Evolutionary conservation across 805 yeast genomes (phyloP).

Genomic region (Kodamaea leandrae): DNA sequence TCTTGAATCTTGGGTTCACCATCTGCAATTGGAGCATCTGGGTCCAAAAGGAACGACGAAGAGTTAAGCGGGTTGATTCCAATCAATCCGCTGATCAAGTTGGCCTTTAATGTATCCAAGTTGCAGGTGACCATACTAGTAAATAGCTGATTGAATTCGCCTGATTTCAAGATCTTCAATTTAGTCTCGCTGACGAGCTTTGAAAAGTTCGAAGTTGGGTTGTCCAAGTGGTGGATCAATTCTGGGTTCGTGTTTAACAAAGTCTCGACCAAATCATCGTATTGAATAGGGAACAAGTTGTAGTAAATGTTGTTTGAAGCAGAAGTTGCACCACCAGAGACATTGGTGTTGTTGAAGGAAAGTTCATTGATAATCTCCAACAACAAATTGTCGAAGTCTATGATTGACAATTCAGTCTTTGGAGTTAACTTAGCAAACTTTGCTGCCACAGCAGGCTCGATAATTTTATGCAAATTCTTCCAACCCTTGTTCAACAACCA

Average conservation of each 20-base stretch:
- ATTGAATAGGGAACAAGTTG: conserved; percentile 35
- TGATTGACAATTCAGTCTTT: conserved; percentile 62
- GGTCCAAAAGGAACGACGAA: conserved; percentile 14
- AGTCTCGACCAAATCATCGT: conserved; percentile 42
- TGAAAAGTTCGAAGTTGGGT: conserved; percentile 34
- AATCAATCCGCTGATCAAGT: conserved; percentile 27
- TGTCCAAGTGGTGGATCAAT: conserved; percentile 35
- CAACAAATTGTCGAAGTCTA: conserved; percentile 51
- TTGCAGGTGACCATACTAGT: conserved; percentile 32
- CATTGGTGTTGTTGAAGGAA: conserved; percentile 6
- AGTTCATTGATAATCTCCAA: conserved; percentile 16
- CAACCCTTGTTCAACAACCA: conserved; percentile 91
- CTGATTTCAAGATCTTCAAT: conserved; percentile 31
- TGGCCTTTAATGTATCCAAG: conserved; percentile 34
- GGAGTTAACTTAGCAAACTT: conserved; percentile 68
- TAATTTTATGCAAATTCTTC: conserved; percentile 50
- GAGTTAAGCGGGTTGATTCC: conserved; percentile 11
- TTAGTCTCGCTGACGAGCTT: conserved; percentile 47
- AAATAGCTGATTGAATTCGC: conserved; percentile 28
- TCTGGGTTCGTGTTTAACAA: conserved; percentile 49
- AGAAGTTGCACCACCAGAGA: conserved; percentile 7
- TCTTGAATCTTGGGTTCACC: conserved; percentile 17
- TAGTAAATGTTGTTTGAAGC: conserved; percentile 8
- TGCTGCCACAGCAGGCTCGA: conserved; percentile 55
- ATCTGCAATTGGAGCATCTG: conserved; percentile 10